Base-by-base conservation (phyloP, 306 rosid genomes). In the Sechiopsis laciniata region DNA sequence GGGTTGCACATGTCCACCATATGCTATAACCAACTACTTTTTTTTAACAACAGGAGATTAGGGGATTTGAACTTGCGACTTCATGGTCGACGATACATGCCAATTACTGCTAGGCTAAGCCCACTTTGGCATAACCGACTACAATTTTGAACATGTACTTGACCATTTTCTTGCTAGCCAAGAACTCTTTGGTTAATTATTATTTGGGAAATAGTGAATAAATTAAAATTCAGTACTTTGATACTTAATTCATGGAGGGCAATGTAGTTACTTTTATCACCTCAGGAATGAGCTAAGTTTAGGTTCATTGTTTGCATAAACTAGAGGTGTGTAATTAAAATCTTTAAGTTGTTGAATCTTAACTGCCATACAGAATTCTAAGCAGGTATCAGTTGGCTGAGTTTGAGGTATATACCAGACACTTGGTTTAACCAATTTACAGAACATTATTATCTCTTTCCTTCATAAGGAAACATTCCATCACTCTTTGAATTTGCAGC, bases 341-440 rank as follows among this genome's bases (percentile, higher is more conserved):
- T 48, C 11, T 45, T 45, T 45, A 16, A 8, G 8, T 22, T 52
- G 72, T 79, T 80, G 81, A 68, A 13, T 37, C 97, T 93, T 90
- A 86, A 94, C 92, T 29, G 17, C 10, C 19, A 42, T 78, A 66
- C 84, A 94, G 98, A 86, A 94, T 90, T 75, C 87, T 94, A 2
- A 89, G 97, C 40, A 86, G 96, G 82, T 89, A 90, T 68, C 87
- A 94, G 26, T 68, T 94, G 85, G 89, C 98, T 40, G 98, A 94
- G 76, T 94, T 90, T 54, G 98, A 94, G 96, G 98, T 94, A 88
- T 76, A 15, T 76, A 21, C 4, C 54, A 21, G 51, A 74, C 32
- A 54, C 32, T 48, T 65, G 3, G 26, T 55, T 63, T 37, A n/a
- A 63, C 37, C 3, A 32, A 16, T 32, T 32, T 32, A 10, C 37